Base-by-base conservation (phyloP, 345 rosid species). In the Eucalyptus urophylla region DNA sequence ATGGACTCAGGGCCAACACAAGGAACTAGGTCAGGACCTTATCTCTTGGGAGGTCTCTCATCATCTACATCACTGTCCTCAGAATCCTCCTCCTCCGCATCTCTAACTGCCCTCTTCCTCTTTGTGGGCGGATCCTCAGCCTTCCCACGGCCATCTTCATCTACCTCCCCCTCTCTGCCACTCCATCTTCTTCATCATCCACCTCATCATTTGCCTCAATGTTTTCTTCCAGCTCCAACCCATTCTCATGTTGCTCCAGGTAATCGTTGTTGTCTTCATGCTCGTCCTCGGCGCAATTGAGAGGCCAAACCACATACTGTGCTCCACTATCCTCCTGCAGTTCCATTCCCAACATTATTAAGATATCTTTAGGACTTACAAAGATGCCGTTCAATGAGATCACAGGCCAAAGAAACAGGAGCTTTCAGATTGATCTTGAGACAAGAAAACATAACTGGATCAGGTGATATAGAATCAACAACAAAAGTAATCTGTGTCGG, bases 181-280 rank as follows among this genome's bases (percentile, higher is more conserved):
- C 97, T n/a, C 93, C 97, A 47, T 49, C 87, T 27, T 49, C 54
- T 25, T 85, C 87, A 14, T 86, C 87, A 11, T 47, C 87, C 24
- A 27, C 92, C 19, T 92, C 92, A 3, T 94, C 95, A 0, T 93
- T 94, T 31, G 92, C 93, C 58, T 93, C 95, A 2, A 93, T 93
- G 6, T 50, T 43, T 13, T 93, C 96, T 7, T 95, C 96, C 8
- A 92, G 95, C 21, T 93, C 95, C 67, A 94, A 96, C 31, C 94
- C 95, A 91, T 95, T 97, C 33, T 93, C 97, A 3, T 76, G 45
- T 1, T 96, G 98, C 69, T 95, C 99, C 15, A 37, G 83, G 60
- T 96, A 95, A 90, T 96, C 98, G 90, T 93, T 95, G 14, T 95
- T 96, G 44, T 95, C 96, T 89, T 96, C 54, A 6, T 44, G 97